Percentiles rank a stretch among this genome's conserved stretches.
These are phyloP conservation scores for Lipomyces yamadae DNA, from an alignment of 805 yeast genomes.

Conservation along the genomic window DNA sequence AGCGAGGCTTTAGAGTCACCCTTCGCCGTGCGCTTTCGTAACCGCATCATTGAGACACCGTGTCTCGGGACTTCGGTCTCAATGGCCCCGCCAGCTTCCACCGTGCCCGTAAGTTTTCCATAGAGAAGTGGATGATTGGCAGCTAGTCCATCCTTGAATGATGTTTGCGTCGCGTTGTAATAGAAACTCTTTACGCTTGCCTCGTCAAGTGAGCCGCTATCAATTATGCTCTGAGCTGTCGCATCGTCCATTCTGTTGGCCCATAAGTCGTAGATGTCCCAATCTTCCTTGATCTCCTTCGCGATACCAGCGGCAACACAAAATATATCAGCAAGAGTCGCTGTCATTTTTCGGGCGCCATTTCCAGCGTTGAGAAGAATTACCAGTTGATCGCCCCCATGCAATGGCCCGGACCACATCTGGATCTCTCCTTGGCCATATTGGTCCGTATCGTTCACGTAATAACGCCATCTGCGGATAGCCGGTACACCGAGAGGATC, in stretches of 20 bases:
- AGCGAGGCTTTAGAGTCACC: too few species aligned
- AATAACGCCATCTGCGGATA: not conserved
- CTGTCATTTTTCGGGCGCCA: not conserved
- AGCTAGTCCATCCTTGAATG: not conserved
- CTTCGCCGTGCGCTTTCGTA: not conserved
- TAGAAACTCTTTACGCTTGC: not conserved
- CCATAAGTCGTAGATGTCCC: not conserved
- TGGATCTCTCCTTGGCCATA: not conserved
- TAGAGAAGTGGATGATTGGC: not conserved
- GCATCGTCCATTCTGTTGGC: not conserved
- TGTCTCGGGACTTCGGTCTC: not conserved
- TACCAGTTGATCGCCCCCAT: not conserved
- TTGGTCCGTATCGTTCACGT: slow-evolving; percentile 17
- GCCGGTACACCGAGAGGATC: slow-evolving; percentile 40
- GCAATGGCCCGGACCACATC: slow-evolving; percentile 6
- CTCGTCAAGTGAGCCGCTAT: not conserved
- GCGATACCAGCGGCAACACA: not conserved
- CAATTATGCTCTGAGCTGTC: not conserved
- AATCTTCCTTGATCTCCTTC: not conserved
- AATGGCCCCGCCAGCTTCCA: not conserved
- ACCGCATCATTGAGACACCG: not conserved
- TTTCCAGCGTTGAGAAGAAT: not conserved
- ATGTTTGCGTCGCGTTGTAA: not conserved
- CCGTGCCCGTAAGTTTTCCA: not conserved
- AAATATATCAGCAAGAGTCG: not conserved